Percentiles rank a stretch among this genome's conserved stretches.
Conservation (phyloP, 352 stramenopile species). For the Globisporangium uncinulatum region DNA sequence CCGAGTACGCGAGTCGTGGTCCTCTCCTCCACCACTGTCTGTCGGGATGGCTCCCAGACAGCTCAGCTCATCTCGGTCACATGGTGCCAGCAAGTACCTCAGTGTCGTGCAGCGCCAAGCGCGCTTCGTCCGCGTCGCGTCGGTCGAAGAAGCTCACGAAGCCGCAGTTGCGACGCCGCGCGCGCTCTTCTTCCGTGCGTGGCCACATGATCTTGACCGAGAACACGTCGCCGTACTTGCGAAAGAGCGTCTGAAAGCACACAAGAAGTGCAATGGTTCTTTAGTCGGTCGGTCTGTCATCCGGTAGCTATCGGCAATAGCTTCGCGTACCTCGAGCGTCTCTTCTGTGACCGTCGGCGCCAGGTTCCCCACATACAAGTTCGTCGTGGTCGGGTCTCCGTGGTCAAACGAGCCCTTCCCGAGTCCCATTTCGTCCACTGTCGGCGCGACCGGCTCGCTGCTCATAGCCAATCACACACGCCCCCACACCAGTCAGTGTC, state of each 20-base stretch:
- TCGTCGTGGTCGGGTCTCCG: slow-evolving; percentile 86
- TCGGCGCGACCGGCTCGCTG: slow-evolving; percentile 14
- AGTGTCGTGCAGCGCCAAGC: slow-evolving; percentile 56
- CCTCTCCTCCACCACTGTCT: neutral
- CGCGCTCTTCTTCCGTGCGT: slow-evolving; percentile 90
- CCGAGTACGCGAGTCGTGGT: neutral
- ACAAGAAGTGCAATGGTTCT: neutral
- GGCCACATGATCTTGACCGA: slow-evolving; percentile 99
- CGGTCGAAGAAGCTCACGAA: slow-evolving; percentile 95
- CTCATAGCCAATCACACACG: no score
- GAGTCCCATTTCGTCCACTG: slow-evolving; percentile 9
- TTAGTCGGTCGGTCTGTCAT: no score
- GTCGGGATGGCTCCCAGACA: neutral
- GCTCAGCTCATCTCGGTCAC: neutral
- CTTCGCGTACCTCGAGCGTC: slow-evolving; percentile 45
- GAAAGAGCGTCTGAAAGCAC: slow-evolving; percentile 65
- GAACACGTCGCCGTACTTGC: slow-evolving; percentile 88
- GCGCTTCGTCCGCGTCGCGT: slow-evolving; percentile 78
- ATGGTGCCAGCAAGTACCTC: slow-evolving; percentile 31
- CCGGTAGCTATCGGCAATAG: no score
- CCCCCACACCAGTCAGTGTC: neutral
- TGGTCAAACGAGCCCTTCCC: slow-evolving; percentile 78
- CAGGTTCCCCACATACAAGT: slow-evolving; percentile 94
- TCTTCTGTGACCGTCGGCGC: slow-evolving; percentile 92
- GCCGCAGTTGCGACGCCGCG: slow-evolving; percentile 86